phyloP scores from a whole-genome alignment of 139 green algal species.

The Tetradesmus lagerheimii region DNA sequence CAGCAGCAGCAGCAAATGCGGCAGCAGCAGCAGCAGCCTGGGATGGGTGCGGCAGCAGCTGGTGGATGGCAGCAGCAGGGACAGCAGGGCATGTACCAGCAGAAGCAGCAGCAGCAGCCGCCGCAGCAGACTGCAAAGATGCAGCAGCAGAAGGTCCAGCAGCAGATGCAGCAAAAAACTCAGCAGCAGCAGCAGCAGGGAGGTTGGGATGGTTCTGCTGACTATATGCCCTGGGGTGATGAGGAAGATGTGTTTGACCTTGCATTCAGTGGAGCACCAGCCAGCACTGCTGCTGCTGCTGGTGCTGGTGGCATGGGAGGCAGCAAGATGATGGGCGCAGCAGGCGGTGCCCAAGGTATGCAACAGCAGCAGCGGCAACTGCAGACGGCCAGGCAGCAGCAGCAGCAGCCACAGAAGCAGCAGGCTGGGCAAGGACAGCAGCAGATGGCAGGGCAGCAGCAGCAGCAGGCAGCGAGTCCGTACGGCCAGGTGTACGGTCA shows the following conservation, averaged over 20 bases:
- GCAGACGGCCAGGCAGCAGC: neutral
- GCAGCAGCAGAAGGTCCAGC: constrained; percentile 7
- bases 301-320: neutral
- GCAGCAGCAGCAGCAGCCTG: constrained; percentile 8
- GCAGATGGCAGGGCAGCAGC: neutral
- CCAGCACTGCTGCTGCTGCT: neutral
- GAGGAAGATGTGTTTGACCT: constrained; percentile 26
- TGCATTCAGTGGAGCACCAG: neutral
- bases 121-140: no score
- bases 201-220: neutral
- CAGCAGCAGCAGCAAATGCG: constrained; percentile 13
- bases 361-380: constrained; percentile 1
- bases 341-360: neutral
- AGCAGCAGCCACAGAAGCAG: constrained; percentile 9
- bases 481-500: neutral
- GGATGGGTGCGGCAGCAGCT: neutral
- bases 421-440: neutral
- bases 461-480: neutral
- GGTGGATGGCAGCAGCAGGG: neutral
- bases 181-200: constrained; percentile 8
- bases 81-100: neutral
- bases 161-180: neutral
- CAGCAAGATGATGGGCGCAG: neutral
- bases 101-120: constrained; percentile 2
- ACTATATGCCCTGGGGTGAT: neutral